Evolutionary conservation across 225 moss, liverwort and hornwort species (phyloP).

Genomic region (Sphagnum tenellum): DNA sequence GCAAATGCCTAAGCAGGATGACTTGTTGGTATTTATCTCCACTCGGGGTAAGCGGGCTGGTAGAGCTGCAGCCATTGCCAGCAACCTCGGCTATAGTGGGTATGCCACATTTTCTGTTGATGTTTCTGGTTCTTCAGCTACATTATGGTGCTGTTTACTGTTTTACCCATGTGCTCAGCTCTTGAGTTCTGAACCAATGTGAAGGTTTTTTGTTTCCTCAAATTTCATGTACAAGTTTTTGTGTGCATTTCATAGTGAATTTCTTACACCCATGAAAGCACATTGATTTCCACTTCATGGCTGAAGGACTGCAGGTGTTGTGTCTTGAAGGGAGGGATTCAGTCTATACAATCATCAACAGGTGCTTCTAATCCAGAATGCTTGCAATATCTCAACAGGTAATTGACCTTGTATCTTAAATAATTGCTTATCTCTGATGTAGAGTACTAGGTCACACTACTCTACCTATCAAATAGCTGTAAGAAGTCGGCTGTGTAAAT

Average conservation of each 20-base stretch:
- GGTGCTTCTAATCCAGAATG: constrained; percentile 29
- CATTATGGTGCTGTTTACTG: too few species aligned
- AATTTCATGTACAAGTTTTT: too few species aligned
- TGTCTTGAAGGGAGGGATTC: constrained; percentile 63
- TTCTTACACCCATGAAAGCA: too few species aligned
- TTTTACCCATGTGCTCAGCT: too few species aligned
- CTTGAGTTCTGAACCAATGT: too few species aligned
- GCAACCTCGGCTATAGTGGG: constrained; percentile 89
- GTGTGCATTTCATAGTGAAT: too few species aligned
- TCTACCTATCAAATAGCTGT: too few species aligned
- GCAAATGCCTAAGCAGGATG: constrained; percentile 54
- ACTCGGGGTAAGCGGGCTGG: constrained; percentile 68
- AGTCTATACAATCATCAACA: constrained; percentile 36
- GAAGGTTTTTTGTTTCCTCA: too few species aligned
- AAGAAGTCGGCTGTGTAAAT: too few species aligned
- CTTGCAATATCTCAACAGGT: constrained; percentile 78
- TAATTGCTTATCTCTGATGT: not conserved
- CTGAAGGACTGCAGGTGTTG: constrained; percentile 50
- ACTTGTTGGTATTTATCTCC: constrained; percentile 75
- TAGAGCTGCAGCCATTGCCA: constrained; percentile 69
- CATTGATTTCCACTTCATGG: not conserved
- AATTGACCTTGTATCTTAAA: constrained; percentile 5
- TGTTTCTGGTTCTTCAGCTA: too few species aligned
- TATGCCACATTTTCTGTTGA: constrained; percentile 10
- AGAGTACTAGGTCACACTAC: too few species aligned